A percentile compares a stretch with the other conserved stretches of the same genome.
These are phyloP conservation scores for Otatea glauca DNA, from an alignment of 176 grass and related monocot genomes.

Conservation along the genomic window DNA sequence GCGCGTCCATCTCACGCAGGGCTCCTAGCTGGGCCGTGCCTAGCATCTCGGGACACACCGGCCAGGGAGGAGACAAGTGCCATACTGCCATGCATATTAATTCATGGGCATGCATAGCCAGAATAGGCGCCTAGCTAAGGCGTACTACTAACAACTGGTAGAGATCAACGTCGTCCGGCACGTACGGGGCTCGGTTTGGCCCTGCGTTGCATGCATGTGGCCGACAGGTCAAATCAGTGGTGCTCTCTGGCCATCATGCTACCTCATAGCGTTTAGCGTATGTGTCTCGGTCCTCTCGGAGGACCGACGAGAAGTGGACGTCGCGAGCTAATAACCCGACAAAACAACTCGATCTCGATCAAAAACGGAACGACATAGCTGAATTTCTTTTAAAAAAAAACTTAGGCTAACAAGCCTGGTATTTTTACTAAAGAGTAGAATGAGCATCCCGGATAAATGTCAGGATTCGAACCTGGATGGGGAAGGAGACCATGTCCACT, in stretches of 20 bases:
- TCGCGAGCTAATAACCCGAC: background rate
- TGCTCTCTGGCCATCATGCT: slow-evolving; percentile 11
- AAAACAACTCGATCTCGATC: slow-evolving; percentile 4
- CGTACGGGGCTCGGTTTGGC: background rate
- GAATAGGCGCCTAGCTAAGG: background rate
- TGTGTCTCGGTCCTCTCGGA: background rate
- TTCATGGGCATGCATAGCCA: too few species aligned
- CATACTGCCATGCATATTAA: too few species aligned
- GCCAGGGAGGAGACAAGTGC: background rate
- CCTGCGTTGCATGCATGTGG: slow-evolving; percentile 8
- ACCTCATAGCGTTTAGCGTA: background rate
- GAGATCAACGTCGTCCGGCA: background rate
- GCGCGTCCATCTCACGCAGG: background rate
- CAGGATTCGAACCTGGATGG: too few species aligned
- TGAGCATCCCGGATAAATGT: too few species aligned
- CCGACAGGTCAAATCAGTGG: slow-evolving; percentile 33
- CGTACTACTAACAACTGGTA: background rate
- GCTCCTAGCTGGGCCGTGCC: background rate
- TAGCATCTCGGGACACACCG: slow-evolving; percentile 4
- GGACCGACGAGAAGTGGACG: background rate
- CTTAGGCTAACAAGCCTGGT: too few species aligned
- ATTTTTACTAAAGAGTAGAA: too few species aligned
- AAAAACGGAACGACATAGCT: background rate
- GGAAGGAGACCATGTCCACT: too few species aligned
- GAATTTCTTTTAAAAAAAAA: background rate